These are phyloP conservation scores for Abortiporus biennis DNA, from an alignment of 1,284 basidiomycete genomes.

Conservation along the genomic window DNA sequence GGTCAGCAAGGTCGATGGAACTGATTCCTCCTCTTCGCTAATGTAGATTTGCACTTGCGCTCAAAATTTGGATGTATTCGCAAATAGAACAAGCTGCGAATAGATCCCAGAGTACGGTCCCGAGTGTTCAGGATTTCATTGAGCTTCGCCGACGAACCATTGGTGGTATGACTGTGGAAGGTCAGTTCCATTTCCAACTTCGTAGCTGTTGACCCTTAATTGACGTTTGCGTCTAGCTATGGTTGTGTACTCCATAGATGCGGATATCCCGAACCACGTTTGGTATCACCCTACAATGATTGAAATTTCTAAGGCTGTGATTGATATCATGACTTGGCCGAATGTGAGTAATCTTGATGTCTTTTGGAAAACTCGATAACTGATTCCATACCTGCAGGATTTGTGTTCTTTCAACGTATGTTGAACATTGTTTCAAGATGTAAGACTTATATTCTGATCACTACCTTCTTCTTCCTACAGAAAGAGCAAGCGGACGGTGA, in stretches of 20 bases:
- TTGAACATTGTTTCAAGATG: no score
- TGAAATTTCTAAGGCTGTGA: constrained; percentile 38
- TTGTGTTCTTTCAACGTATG: constrained; percentile 42
- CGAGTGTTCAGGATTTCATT: constrained; percentile 39
- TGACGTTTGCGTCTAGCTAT: constrained; percentile 32
- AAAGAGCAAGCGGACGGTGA: constrained; percentile 46
- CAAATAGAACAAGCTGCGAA: constrained; percentile 35
- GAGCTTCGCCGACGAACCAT: constrained; percentile 36
- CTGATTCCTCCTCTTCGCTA: constrained; percentile 9
- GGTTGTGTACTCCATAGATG: constrained; percentile 40
- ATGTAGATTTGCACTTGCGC: constrained; percentile 32
- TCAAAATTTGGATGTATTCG: constrained; percentile 32
- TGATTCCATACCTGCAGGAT: constrained; percentile 24
- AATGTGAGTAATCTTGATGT: constrained; percentile 28
- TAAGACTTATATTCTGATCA: constrained; percentile 2
- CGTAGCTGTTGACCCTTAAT: background rate
- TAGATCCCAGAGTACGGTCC: constrained; percentile 30
- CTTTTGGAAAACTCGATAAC: background rate
- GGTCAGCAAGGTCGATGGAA: background rate
- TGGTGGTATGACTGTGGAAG: constrained; percentile 40
- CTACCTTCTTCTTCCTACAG: constrained; percentile 23
- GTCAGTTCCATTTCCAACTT: constrained; percentile 17
- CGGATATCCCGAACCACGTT: constrained; percentile 38
- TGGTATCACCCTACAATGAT: constrained; percentile 34
- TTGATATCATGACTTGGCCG: constrained; percentile 46